Evolutionary conservation across 768 basidiomycete species (phyloP).

Genomic region (Lactarius akahatsu): DNA sequence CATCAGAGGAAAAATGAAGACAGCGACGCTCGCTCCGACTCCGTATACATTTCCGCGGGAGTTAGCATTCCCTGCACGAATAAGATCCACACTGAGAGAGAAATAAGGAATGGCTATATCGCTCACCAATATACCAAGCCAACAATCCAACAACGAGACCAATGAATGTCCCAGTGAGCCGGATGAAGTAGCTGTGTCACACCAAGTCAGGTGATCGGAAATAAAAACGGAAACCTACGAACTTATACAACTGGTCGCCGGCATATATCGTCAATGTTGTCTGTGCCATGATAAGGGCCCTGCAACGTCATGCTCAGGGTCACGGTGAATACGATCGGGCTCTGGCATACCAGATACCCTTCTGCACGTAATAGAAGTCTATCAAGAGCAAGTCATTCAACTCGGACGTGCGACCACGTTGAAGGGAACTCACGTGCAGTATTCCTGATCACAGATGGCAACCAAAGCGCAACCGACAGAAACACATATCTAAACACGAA

Average conservation of each 20-base stretch:
- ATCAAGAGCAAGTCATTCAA: constrained; percentile 10
- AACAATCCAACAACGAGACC: constrained; percentile 51
- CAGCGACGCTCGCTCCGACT: constrained; percentile 47
- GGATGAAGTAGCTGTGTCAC: constrained; percentile 41
- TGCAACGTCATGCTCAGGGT: constrained; percentile 21
- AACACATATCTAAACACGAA: constrained; percentile 54
- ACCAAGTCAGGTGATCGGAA: constrained; percentile 7
- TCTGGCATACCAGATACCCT: constrained; percentile 45
- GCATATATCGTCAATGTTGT: constrained; percentile 55
- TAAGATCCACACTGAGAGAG: not conserved
- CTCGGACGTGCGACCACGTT: not conserved
- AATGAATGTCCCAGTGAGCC: constrained; percentile 46
- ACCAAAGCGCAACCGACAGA: constrained; percentile 51
- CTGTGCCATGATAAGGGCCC: constrained; percentile 63
- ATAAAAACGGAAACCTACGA: constrained; percentile 14
- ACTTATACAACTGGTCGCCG: constrained; percentile 58
- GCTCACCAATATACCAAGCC: constrained; percentile 49
- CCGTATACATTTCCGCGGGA: constrained; percentile 57
- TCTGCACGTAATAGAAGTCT: constrained; percentile 47
- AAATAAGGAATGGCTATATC: not conserved
- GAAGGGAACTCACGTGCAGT: constrained; percentile 42
- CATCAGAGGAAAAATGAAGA: constrained; percentile 47
- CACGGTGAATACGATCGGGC: not conserved
- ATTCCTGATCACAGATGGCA: constrained; percentile 44
- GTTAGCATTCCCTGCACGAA: constrained; percentile 39